Evolutionary conservation across 805 yeast species (phyloP).

Genomic region (Metschnikowia lachancei): DNA sequence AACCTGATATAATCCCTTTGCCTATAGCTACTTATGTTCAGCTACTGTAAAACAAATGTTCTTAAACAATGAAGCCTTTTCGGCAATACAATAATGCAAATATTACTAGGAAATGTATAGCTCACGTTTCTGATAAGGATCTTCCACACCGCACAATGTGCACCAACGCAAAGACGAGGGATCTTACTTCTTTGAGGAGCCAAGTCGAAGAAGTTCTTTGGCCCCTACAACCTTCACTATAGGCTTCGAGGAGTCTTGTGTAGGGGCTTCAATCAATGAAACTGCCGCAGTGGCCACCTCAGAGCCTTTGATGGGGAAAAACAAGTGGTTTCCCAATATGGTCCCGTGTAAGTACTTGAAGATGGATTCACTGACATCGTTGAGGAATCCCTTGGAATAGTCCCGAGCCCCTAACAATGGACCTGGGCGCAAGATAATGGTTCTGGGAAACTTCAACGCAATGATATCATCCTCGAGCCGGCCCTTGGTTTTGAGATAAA

Average conservation of each 20-base stretch:
- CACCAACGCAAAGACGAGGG: no score
- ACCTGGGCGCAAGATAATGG: constrained; percentile 80
- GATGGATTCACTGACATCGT: constrained; percentile 29
- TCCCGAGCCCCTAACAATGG: constrained; percentile 45
- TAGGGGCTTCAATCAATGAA: constrained; percentile 31
- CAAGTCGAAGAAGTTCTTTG: constrained; percentile 22
- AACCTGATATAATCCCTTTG: no score
- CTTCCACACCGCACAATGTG: no score
- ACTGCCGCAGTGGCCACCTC: constrained; percentile 64
- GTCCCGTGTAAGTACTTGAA: constrained; percentile 26
- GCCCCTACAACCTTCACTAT: constrained; percentile 24
- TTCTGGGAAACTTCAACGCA: constrained; percentile 62
- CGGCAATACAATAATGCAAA: no score
- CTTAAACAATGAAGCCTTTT: no score
- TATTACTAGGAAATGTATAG: no score
- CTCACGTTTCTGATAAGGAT: no score
- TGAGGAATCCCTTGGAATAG: constrained; percentile 30
- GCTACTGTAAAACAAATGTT: no score
- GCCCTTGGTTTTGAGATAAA: constrained; percentile 71
- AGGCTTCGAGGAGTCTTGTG: constrained; percentile 16
- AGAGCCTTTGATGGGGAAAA: constrained; percentile 53
- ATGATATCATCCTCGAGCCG: constrained; percentile 66
- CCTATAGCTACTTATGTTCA: no score
- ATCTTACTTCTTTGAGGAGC: no score
- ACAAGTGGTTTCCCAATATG: constrained; percentile 13